Evolutionary conservation across 2,329 filamentous ascomycete species (phyloP).

Genomic region (Neofusicoccum kwambonambiense): DNA sequence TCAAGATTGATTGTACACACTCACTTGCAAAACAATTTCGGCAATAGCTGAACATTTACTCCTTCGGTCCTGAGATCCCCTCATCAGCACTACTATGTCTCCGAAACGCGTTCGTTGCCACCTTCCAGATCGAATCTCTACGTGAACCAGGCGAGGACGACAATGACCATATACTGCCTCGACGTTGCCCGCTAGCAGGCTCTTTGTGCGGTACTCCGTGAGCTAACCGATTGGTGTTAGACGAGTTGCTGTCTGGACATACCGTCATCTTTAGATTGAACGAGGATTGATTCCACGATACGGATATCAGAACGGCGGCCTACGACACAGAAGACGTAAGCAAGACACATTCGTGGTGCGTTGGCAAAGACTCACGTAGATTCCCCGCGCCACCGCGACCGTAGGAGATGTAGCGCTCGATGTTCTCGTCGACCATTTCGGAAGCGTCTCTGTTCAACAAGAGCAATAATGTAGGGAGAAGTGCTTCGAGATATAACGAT

Average conservation of each 20-base stretch:
- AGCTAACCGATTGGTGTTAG: background rate
- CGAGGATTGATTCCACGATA: background rate
- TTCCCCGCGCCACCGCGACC: constrained; percentile 27
- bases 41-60: background rate
- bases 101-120: constrained; percentile 19
- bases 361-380: constrained; percentile 19
- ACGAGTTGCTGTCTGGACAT: background rate
- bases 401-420: constrained; percentile 23
- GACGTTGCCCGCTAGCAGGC: background rate
- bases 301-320: constrained; percentile 8
- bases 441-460: background rate
- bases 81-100: constrained; percentile 19
- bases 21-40: too few species aligned
- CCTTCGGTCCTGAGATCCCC: background rate
- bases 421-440: constrained; percentile 7
- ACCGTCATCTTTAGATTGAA: constrained; percentile 18
- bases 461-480: too few species aligned
- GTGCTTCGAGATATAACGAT: background rate
- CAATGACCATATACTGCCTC: constrained; percentile 22
- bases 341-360: too few species aligned
- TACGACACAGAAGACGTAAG: background rate
- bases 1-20: too few species aligned
- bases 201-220: background rate
- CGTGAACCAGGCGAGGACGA: constrained; percentile 18
- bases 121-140: constrained; percentile 20